Conservation (phyloP, 768 basidiomycete genomes). For the Naganishia randhawae region DNA sequence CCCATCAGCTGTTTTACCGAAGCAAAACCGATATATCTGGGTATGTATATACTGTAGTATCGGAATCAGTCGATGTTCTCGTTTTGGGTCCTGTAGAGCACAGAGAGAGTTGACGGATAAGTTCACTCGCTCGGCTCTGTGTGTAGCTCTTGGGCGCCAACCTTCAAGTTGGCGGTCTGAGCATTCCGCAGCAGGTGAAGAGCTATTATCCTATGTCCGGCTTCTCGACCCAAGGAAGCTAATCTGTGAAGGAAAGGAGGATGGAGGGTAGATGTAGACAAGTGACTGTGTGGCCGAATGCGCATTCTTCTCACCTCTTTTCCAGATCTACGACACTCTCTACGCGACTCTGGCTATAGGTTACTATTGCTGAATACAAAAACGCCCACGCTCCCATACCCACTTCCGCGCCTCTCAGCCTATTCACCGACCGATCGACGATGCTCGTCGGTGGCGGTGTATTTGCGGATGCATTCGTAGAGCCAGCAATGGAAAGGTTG, state of each 20-base stretch:
- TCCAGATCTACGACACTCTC: constrained; percentile 93
- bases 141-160: constrained; percentile 23
- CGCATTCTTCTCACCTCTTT: constrained; percentile 62
- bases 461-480: constrained; percentile 54
- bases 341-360: constrained; percentile 94
- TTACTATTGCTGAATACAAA: constrained; percentile 64
- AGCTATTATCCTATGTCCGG: constrained; percentile 72
- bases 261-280: neutral
- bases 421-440: constrained; percentile 65
- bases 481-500: constrained; percentile 25
- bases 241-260: constrained; percentile 56
- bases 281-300: neutral
- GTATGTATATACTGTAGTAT: constrained; percentile 91
- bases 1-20: constrained; percentile 87
- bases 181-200: constrained; percentile 47
- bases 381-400: constrained; percentile 18
- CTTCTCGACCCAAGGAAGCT: constrained; percentile 87
- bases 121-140: neutral
- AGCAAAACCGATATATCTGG: constrained; percentile 90
- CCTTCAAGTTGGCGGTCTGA: constrained; percentile 44
- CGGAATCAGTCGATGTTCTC: constrained; percentile 83
- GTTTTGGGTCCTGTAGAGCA: constrained; percentile 70
- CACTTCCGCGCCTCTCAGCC: constrained; percentile 56
- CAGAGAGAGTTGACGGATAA: neutral
- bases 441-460: constrained; percentile 93